Evolutionary conservation across 768 basidiomycete genomes (phyloP).

Genomic region (Imleria badia): DNA sequence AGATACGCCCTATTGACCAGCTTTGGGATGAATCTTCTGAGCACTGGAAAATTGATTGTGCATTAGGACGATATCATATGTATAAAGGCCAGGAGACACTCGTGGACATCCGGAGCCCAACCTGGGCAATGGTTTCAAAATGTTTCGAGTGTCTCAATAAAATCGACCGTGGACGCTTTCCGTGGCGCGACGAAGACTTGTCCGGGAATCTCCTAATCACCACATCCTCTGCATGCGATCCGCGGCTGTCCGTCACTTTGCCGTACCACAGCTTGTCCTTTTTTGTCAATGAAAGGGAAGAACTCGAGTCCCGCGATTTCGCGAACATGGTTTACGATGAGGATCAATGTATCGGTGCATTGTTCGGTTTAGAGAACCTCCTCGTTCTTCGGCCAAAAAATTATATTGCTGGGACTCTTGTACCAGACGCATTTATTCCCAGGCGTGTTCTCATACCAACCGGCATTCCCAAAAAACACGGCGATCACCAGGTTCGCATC

Average conservation of each 20-base stretch:
- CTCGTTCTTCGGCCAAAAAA: too few species aligned
- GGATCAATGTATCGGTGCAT: conserved; percentile 38
- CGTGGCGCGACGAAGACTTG: too few species aligned
- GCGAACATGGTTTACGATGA: conserved; percentile 38
- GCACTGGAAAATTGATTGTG: conserved; percentile 20
- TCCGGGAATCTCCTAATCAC: not conserved
- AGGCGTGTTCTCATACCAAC: conserved; percentile 28
- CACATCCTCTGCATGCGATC: too few species aligned
- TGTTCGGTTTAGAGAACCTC: too few species aligned
- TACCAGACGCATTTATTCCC: too few species aligned
- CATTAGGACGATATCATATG: not conserved
- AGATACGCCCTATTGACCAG: conserved; percentile 18
- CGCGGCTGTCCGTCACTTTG: conserved; percentile 30
- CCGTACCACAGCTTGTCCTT: too few species aligned
- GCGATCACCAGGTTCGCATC: not conserved
- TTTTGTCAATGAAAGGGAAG: not conserved
- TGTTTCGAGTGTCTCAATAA: too few species aligned
- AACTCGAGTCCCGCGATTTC: conserved; percentile 39
- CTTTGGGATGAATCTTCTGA: conserved; percentile 16
- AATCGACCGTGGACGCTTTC: too few species aligned
- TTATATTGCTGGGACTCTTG: too few species aligned
- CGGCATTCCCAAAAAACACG: not conserved
- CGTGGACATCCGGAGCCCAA: conserved; percentile 9
- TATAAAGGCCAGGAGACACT: conserved; percentile 4
- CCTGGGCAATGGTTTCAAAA: too few species aligned